Evolutionary conservation across 345 rosid genomes (phyloP).

Genomic region (Leavenworthia alabamica): DNA sequence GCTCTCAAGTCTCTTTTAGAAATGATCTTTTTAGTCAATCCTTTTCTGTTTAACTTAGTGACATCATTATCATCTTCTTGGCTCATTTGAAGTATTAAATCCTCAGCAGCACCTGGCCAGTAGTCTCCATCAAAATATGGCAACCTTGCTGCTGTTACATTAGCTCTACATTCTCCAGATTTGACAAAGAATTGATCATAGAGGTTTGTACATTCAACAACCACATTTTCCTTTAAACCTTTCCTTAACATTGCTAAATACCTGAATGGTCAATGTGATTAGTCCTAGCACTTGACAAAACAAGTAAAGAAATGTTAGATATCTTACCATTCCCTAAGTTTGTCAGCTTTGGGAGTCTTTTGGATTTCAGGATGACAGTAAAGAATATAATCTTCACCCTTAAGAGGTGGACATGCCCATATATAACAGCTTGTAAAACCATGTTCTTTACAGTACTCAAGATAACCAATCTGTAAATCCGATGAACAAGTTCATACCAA

Average conservation of each 20-base stretch:
- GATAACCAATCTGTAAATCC: constrained; percentile 74
- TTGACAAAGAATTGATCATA: constrained; percentile 80
- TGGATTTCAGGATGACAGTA: constrained; percentile 97
- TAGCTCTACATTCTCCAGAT: constrained; percentile 66
- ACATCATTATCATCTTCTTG: constrained; percentile 86
- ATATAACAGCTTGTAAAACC: constrained; percentile 96
- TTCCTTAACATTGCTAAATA: constrained; percentile 75
- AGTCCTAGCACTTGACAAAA: constrained; percentile 1
- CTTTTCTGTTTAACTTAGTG: constrained; percentile 60
- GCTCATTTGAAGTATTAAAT: constrained; percentile 60
- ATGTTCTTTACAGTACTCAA: constrained; percentile 81
- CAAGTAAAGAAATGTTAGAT: constrained; percentile 38
- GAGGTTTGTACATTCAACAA: constrained; percentile 69
- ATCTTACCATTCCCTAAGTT: constrained; percentile 85
- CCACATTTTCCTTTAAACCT: constrained; percentile 73
- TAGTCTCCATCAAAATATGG: constrained; percentile 98
- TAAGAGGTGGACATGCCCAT: constrained; percentile 97
- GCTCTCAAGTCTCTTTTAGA: constrained; percentile 84
- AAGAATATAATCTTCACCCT: constrained; percentile 93
- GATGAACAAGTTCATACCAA: not conserved
- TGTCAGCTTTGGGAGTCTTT: constrained; percentile 88
- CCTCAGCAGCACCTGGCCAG: constrained; percentile 98
- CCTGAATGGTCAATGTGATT: constrained; percentile 36
- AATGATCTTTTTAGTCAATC: constrained; percentile 64
- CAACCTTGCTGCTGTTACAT: constrained; percentile 85